These are phyloP conservation scores for Ochromonas danica DNA, from an alignment of 108 stramenopile genomes.

Conservation along the genomic window DNA sequence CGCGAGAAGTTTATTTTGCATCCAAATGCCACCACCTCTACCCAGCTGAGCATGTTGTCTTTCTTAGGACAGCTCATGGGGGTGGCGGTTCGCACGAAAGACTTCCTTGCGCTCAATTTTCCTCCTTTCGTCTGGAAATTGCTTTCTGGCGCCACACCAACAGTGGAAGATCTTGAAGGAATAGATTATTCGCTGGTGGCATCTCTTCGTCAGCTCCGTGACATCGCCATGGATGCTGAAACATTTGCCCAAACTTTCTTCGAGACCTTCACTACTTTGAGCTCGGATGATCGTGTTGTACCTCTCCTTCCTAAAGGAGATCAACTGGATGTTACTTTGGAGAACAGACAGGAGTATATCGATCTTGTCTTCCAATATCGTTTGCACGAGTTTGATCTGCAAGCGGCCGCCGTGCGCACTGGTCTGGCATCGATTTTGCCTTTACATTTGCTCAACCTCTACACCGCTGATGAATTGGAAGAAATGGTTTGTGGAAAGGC, in stretches of 20 bases:
- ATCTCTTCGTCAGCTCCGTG: conserved; percentile 41
- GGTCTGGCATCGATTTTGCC: conserved; percentile 54
- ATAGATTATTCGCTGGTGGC: conserved; percentile 48
- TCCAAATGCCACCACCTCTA: conserved; percentile 50
- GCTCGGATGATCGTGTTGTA: conserved; percentile 45
- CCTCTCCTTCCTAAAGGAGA: conserved; percentile 46
- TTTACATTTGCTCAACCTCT: conserved; percentile 41
- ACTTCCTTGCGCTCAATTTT: conserved; percentile 40
- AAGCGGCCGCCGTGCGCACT: conserved; percentile 12
- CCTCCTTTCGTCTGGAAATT: conserved; percentile 55
- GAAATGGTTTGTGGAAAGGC: conserved; percentile 34
- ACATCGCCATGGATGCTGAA: conserved; percentile 33
- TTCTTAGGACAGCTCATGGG: conserved; percentile 68
- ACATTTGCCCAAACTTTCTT: conserved; percentile 39
- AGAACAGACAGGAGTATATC: conserved; percentile 46
- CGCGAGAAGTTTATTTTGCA: conserved; percentile 57
- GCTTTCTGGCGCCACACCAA: conserved; percentile 48
- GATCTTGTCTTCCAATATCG: conserved; percentile 24
- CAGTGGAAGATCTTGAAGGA: conserved; percentile 50
- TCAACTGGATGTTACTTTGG: conserved; percentile 49
- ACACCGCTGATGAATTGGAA: conserved; percentile 25
- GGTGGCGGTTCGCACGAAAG: conserved; percentile 51
- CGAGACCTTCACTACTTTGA: conserved; percentile 48
- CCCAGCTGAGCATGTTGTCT: conserved; percentile 55
- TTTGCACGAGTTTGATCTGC: conserved; percentile 36